A percentile compares a stretch with the other conserved stretches of the same genome.
Evolutionary conservation across 164 flowering plant genomes (phyloP).

Genomic region (Vitis riparia): DNA sequence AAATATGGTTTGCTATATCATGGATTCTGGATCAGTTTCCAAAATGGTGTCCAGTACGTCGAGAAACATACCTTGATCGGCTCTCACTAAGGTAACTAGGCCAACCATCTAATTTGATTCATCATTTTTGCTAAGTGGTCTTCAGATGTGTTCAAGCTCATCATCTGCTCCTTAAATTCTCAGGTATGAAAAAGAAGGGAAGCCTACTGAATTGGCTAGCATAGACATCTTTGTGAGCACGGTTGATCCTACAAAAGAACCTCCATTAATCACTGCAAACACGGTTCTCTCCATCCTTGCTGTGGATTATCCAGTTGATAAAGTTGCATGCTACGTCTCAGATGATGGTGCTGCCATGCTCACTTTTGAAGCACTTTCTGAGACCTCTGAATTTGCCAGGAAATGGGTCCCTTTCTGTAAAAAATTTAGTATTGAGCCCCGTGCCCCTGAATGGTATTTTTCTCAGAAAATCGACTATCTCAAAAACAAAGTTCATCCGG

Average conservation of each 20-base stretch:
- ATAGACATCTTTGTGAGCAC: conserved; percentile 56
- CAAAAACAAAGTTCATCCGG: conserved; percentile 55
- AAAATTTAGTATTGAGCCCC: conserved; percentile 50
- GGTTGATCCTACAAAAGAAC: conserved; percentile 66
- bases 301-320: conserved; percentile 67
- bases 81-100: conserved; percentile 39
- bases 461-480: conserved; percentile 54
- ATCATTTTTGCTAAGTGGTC: not conserved
- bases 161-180: not conserved
- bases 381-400: conserved; percentile 60
- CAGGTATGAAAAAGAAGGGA: conserved; percentile 60
- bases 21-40: conserved; percentile 64
- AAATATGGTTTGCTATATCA: conserved; percentile 59
- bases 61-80: conserved; percentile 60
- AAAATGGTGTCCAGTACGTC: conserved; percentile 53
- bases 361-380: conserved; percentile 58
- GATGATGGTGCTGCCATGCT: conserved; percentile 73
- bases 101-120: not conserved
- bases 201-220: conserved; percentile 47
- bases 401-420: conserved; percentile 71
- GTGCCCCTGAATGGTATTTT: conserved; percentile 68
- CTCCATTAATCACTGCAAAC: conserved; percentile 63
- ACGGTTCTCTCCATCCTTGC: conserved; percentile 61
- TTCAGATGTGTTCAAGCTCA: not conserved
- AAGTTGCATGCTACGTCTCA: conserved; percentile 63